Evolutionary conservation across 108 stramenopile genomes (phyloP).

Genomic region (Bacterosira constricta): DNA sequence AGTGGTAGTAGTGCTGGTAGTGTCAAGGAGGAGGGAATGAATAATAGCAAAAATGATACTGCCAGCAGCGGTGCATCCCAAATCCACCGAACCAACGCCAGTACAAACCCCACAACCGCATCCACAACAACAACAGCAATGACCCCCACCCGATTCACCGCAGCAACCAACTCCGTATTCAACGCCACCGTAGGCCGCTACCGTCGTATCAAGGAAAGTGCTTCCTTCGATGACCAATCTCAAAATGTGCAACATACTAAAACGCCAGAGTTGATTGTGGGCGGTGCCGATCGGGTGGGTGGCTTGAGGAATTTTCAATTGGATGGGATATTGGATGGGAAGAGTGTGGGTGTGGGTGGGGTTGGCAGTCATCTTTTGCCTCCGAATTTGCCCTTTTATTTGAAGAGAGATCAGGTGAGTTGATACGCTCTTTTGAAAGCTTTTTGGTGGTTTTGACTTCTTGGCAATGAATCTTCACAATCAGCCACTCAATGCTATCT

Average conservation of each 20-base stretch:
- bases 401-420: background rate
- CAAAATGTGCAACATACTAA: background rate
- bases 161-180: conserved; percentile 22
- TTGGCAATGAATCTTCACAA: too few species aligned
- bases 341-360: background rate
- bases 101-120: background rate
- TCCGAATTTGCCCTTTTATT: background rate
- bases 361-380: background rate
- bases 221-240: background rate
- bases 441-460: too few species aligned
- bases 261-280: conserved; percentile 9
- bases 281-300: conserved; percentile 35
- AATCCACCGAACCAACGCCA: too few species aligned
- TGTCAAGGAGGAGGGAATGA: background rate
- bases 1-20: background rate
- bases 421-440: background rate
- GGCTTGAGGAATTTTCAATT: conserved; percentile 29
- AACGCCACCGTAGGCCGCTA: conserved; percentile 40
- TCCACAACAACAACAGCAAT: background rate
- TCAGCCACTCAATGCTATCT: too few species aligned
- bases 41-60: background rate
- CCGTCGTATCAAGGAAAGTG: conserved; percentile 27
- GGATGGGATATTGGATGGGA: conserved; percentile 1
- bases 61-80: too few species aligned
- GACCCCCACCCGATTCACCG: conserved; percentile 2